phyloP scores from a whole-genome alignment of 2,329 filamentous ascomycete genomes.

The Fusarium tricinctum region DNA sequence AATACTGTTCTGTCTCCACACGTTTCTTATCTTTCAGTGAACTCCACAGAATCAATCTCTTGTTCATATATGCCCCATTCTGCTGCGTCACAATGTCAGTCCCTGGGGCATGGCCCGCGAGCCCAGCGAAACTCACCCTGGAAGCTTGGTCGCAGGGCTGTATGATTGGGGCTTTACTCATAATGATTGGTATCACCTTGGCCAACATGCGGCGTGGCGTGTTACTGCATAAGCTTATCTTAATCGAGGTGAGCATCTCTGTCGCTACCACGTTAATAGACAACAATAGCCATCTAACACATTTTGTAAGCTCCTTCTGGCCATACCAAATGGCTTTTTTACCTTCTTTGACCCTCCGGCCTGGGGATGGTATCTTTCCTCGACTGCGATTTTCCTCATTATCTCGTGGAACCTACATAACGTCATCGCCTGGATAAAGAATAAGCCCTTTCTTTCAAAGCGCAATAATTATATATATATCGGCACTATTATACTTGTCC shows the following conservation, averaged over 20 bases:
- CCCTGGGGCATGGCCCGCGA: constrained; percentile 31
- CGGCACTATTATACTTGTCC: constrained; percentile 68
- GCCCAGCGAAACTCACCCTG: constrained; percentile 48
- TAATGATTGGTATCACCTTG: constrained; percentile 63
- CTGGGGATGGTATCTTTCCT: constrained; percentile 75
- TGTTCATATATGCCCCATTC: too few relatives aligned
- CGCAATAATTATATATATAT: constrained; percentile 69
- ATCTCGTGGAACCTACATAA: constrained; percentile 75
- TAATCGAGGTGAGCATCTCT: constrained; percentile 58
- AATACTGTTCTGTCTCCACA: too few relatives aligned
- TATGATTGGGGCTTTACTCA: constrained; percentile 63
- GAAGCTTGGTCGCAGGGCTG: constrained; percentile 64
- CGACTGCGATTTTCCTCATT: constrained; percentile 71
- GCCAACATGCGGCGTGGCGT: constrained; percentile 63
- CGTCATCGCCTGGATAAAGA: constrained; percentile 77
- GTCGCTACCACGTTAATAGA: too few relatives aligned
- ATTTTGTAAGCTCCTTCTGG: constrained; percentile 64
- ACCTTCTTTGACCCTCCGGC: constrained; percentile 66
- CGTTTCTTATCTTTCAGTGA: too few relatives aligned
- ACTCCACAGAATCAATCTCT: too few relatives aligned
- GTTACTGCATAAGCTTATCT: constrained; percentile 64
- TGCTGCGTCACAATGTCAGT: constrained; percentile 4
- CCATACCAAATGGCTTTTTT: constrained; percentile 70
- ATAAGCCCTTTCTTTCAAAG: constrained; percentile 69
- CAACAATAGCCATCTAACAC: neutral